Evolutionary conservation across 139 green algal species (phyloP).

Genomic region (Coelastrella sp.): DNA sequence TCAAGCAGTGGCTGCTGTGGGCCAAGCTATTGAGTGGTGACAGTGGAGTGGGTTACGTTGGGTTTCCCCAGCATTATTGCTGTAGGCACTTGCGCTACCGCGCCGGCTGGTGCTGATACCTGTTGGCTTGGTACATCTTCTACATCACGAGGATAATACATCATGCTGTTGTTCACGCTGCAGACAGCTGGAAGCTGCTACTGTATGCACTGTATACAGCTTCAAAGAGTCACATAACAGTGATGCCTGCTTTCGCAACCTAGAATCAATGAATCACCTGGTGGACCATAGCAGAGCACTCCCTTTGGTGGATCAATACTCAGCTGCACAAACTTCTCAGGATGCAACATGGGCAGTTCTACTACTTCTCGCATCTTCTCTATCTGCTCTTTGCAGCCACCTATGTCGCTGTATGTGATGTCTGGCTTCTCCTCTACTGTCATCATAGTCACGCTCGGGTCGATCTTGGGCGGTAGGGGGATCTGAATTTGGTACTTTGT

Average conservation of each 20-base stretch:
- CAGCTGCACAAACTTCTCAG: slow-evolving; percentile 98
- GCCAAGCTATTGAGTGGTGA: too few species aligned
- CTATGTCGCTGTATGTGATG: slow-evolving; percentile 97
- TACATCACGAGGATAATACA: not conserved
- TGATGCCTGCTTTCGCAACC: not conserved
- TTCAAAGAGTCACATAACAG: not conserved
- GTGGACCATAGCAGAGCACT: slow-evolving; percentile 95
- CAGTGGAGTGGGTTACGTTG: too few species aligned
- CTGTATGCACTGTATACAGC: not conserved
- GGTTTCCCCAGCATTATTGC: too few species aligned
- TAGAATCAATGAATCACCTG: too few species aligned
- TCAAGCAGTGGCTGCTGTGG: too few species aligned
- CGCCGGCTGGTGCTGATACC: too few species aligned
- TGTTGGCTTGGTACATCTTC: too few species aligned
- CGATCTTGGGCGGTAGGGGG: slow-evolving; percentile 98
- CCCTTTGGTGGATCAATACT: slow-evolving; percentile 99
- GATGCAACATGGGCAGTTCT: slow-evolving; percentile 98
- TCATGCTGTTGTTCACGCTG: not conserved
- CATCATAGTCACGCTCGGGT: slow-evolving; percentile 99
- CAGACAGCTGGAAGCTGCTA: not conserved
- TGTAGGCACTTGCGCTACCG: too few species aligned
- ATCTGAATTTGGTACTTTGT: slow-evolving; percentile 99
- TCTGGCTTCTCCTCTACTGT: slow-evolving; percentile 99
- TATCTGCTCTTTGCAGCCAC: slow-evolving; percentile 97
- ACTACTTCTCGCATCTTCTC: slow-evolving; percentile 98